A percentile compares a stretch with the other conserved stretches of the same genome.
Conservation (phyloP, 495 filamentous ascomycete genomes). For the Penicillium bialowiezense region DNA sequence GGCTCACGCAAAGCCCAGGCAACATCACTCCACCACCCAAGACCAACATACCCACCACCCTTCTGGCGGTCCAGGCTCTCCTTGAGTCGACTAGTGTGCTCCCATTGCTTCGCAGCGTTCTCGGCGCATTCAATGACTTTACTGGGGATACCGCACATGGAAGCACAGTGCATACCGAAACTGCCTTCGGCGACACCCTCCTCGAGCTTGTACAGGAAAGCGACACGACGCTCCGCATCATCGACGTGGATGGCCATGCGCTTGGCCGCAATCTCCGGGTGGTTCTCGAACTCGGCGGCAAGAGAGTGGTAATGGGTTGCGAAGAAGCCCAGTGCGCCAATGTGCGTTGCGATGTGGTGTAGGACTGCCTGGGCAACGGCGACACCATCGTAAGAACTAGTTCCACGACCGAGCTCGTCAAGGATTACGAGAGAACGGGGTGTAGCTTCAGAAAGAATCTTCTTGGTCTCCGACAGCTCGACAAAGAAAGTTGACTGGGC, state of each 20-base stretch:
- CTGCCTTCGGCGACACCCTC: conserved; percentile 93
- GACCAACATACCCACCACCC: conserved; percentile 71
- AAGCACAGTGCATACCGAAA: conserved; percentile 98
- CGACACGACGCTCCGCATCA: conserved; percentile 74
- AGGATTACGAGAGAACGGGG: conserved; percentile 95
- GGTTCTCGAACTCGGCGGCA: conserved; percentile 80
- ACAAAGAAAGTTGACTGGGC: conserved; percentile 99
- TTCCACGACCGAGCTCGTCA: conserved; percentile 94
- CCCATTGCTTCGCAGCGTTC: conserved; percentile 87
- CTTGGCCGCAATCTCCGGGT: conserved; percentile 81
- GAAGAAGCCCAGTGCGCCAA: conserved; percentile 94
- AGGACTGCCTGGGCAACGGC: conserved; percentile 95
- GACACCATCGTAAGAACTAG: conserved; percentile 90
- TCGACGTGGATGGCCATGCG: conserved; percentile 96
- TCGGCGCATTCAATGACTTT: conserved; percentile 86
- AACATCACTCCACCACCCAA: conserved; percentile 91
- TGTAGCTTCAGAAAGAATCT: conserved; percentile 94
- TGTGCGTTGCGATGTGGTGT: conserved; percentile 89
- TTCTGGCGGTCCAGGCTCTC: conserved; percentile 82
- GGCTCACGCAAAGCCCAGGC: conserved; percentile 69
- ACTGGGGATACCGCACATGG: conserved; percentile 90
- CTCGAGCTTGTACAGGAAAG: conserved; percentile 95
- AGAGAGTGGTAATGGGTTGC: conserved; percentile 97
- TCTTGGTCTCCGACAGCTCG: conserved; percentile 95
- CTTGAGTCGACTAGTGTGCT: conserved; percentile 85